Evolutionary conservation across 495 filamentous ascomycete genomes (phyloP).

Genomic region (Choiromyces venosus): DNA sequence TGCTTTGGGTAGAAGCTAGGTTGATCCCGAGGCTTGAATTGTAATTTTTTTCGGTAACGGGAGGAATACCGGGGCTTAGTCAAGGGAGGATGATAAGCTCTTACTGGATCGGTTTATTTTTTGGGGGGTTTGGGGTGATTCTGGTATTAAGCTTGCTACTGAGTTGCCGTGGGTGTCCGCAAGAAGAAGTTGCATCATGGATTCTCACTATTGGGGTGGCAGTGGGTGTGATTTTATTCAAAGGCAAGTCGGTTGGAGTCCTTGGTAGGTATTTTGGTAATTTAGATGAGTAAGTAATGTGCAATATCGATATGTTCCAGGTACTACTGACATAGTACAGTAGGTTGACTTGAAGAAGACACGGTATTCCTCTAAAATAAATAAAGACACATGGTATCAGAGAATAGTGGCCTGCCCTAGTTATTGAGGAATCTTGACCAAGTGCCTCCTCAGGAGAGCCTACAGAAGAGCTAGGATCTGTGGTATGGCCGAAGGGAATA

Average conservation of each 20-base stretch:
- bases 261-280: background rate
- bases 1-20: background rate
- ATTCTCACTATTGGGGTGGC: background rate
- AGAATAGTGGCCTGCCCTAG: background rate
- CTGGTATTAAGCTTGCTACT: background rate
- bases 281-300: background rate
- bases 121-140: background rate
- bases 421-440: background rate
- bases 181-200: background rate
- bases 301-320: background rate
- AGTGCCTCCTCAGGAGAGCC: background rate
- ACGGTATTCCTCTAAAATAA: background rate
- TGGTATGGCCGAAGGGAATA: background rate
- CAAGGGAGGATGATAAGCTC: too few relatives aligned
- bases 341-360: background rate
- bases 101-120: background rate
- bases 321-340: background rate
- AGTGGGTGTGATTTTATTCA: background rate
- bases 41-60: background rate
- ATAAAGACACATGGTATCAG: background rate
- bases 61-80: background rate
- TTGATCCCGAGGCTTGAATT: background rate
- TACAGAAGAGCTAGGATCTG: background rate
- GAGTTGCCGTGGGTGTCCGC: background rate
- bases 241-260: background rate